Conservation (phyloP, 345 rosid species). For the Hirschfeldia incana region DNA sequence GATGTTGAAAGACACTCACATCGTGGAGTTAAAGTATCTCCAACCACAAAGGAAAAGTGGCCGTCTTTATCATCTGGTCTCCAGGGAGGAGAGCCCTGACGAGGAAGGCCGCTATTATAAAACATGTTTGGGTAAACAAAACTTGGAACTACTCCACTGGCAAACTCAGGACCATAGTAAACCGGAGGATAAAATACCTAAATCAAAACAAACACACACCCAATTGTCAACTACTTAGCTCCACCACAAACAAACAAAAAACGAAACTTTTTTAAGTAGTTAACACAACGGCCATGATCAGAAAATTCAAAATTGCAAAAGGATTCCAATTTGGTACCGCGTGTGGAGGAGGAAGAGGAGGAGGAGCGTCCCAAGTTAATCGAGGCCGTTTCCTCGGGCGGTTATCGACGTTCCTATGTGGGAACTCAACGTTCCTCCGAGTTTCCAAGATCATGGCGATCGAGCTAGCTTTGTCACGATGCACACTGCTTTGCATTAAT, state of each 20-base stretch:
- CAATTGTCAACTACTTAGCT: conserved; percentile 12
- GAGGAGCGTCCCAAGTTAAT: conserved; percentile 67
- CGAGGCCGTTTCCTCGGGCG: conserved; percentile 78
- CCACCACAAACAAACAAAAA: not conserved
- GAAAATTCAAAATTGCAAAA: not conserved
- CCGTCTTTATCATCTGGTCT: conserved; percentile 87
- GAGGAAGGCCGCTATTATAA: conserved; percentile 47
- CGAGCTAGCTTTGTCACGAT: conserved; percentile 37
- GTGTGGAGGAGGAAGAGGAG: conserved; percentile 49
- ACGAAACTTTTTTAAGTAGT: not conserved
- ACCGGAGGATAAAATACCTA: conserved; percentile 59
- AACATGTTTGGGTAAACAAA: conserved; percentile 50
- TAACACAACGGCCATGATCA: too few species aligned
- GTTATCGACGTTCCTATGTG: conserved; percentile 57
- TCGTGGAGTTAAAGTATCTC: conserved; percentile 66
- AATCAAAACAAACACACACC: not conserved
- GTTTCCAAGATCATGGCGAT: conserved; percentile 56
- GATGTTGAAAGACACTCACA: conserved; percentile 43
- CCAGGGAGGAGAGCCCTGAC: conserved; percentile 71
- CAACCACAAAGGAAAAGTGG: conserved; percentile 65
- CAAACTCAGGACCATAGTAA: conserved; percentile 60
- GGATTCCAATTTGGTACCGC: conserved; percentile 43
- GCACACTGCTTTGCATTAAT: conserved; percentile 33
- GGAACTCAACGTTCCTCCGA: conserved; percentile 63
- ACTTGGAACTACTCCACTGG: conserved; percentile 49